Base-by-base conservation (phyloP, 148 eudicot species). In the Camellia lanceoleosa region DNA sequence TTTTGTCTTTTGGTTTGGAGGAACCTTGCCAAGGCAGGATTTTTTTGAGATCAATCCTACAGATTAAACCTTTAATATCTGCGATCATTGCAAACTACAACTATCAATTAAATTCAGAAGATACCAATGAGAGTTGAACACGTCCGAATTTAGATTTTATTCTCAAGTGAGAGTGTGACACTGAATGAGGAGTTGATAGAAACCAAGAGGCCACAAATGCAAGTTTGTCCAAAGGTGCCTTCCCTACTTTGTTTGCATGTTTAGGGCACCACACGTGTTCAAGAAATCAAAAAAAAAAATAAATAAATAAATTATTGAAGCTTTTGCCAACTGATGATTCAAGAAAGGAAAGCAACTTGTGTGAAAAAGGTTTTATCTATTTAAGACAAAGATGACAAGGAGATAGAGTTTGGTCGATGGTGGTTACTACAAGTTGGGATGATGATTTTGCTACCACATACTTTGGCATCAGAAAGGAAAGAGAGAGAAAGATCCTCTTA, bases 401-500 rank as follows among this genome's bases (percentile, higher is more conserved):
- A 73, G 82, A 80, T 80, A 80, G 63, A 80, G 82, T 80, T 63
- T 64, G 71, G 19, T 80, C 63, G 82, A 80, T 80, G 77, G 42
- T 73, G 82, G 82, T 59, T 73, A 61, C 70, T 63, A 44, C 71
- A 38, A 79, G 1, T 80, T 64, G 74, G 55, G 82, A 73, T 61
- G 30, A 60, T 63, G 68, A 73, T 64, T 80, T 71, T 73, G 63
- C 72, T 73, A 47, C 82, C 82, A 63, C 82, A 73, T 72, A 64
- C 76, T 80, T 71, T 51, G 23, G 66, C 16, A 55, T 78, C 74
- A 69, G n/a, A 0, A 41, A 5, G 6, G 54, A 43, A 14, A 65
- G 59, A 44, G 75, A 51, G 75, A 71, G 75, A 71, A 59, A 64
- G 68, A 64, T 43, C 49, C 43, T 74, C 51, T 15, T 13, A 74